phyloP scores from a whole-genome alignment of 2,329 filamentous ascomycete genomes.

The Parascedosporium putredinis region DNA sequence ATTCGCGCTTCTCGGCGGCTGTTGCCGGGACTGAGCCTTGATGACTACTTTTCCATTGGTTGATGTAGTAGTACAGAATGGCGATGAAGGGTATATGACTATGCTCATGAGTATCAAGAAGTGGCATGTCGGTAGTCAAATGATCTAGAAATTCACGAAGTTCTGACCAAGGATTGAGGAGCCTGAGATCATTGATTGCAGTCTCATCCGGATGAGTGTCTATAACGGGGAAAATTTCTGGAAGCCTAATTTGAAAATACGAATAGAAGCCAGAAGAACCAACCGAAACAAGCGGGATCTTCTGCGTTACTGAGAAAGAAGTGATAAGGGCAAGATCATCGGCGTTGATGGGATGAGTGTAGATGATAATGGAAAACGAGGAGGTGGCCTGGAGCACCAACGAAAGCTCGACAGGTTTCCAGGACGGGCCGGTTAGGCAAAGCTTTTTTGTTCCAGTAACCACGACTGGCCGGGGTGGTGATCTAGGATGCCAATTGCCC shows the following conservation, averaged over 20 bases:
- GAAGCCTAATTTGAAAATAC: slow-evolving; percentile 70
- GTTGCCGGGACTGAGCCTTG: slow-evolving; percentile 56
- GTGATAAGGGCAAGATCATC: slow-evolving; percentile 34
- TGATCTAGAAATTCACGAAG: slow-evolving; percentile 55
- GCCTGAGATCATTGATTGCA: slow-evolving; percentile 71
- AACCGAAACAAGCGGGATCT: slow-evolving; percentile 68
- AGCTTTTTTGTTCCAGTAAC: slow-evolving; percentile 6
- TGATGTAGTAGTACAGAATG: slow-evolving; percentile 71
- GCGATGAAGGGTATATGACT: slow-evolving; percentile 85
- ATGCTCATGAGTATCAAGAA: slow-evolving; percentile 67
- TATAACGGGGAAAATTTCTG: slow-evolving; percentile 78
- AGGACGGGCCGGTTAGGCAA: slow-evolving; percentile 4
- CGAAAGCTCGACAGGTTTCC: slow-evolving; percentile 23
- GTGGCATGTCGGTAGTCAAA: slow-evolving; percentile 59
- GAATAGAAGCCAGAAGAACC: slow-evolving; percentile 91
- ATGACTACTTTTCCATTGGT: slow-evolving; percentile 66
- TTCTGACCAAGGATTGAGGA: slow-evolving; percentile 80
- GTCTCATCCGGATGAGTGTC: slow-evolving; percentile 91
- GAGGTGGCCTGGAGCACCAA: slow-evolving; percentile 29
- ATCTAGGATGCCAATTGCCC: slow-evolving; percentile 56
- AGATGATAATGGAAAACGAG: slow-evolving; percentile 43
- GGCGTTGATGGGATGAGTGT: slow-evolving; percentile 37
- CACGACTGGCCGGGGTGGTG: slow-evolving; percentile 22
- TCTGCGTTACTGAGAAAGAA: slow-evolving; percentile 38
- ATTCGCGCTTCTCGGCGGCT: slow-evolving; percentile 80